Conservation (phyloP, 306 rosid species). For the Arachis stenosperma region DNA sequence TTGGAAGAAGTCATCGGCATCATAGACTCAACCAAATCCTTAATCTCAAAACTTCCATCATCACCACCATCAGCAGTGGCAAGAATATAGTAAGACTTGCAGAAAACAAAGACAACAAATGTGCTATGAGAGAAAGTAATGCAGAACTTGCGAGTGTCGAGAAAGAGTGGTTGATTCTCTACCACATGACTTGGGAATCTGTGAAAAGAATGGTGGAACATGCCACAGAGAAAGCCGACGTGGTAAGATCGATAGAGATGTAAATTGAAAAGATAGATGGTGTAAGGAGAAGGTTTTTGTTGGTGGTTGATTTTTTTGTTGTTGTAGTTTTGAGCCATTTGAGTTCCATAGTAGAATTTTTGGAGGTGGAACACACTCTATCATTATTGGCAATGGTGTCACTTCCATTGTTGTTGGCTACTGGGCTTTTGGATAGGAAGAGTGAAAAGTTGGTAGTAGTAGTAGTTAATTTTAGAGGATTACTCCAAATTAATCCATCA, state of each 20-base stretch:
- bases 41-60: neutral
- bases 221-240: slow-evolving; percentile 47
- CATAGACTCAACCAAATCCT: slow-evolving; percentile 48
- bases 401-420: slow-evolving; percentile 22
- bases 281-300: neutral
- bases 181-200: slow-evolving; percentile 48
- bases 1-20: slow-evolving; percentile 57
- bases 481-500: too few species aligned
- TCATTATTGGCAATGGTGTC: neutral
- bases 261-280: slow-evolving; percentile 50
- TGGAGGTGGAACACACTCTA: slow-evolving; percentile 31
- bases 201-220: slow-evolving; percentile 59
- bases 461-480: too few species aligned
- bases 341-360: slow-evolving; percentile 45
- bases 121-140: slow-evolving; percentile 73
- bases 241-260: slow-evolving; percentile 65
- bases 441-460: too few species aligned
- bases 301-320: slow-evolving; percentile 16
- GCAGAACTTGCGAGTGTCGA: slow-evolving; percentile 62
- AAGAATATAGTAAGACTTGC: slow-evolving; percentile 46
- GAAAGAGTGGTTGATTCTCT: slow-evolving; percentile 9
- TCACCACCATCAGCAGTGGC: neutral
- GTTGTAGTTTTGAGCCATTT: slow-evolving; percentile 47
- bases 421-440: too few species aligned
- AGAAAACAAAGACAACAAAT: slow-evolving; percentile 72